Evolutionary conservation across 805 yeast species (phyloP).

Genomic region (Wickerhamomyces bisporus): DNA sequence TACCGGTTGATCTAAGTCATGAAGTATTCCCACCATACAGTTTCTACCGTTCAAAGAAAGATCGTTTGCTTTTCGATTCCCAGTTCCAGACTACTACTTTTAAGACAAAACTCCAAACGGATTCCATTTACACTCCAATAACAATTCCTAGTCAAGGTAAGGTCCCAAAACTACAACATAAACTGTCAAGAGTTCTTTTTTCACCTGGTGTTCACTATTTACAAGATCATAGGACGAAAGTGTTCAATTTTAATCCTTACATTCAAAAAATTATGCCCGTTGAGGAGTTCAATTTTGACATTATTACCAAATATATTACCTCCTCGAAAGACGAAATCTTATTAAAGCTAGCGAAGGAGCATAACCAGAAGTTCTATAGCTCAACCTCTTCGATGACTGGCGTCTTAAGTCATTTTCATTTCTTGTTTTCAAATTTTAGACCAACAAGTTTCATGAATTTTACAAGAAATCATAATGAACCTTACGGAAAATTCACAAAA

Average conservation of each 20-base stretch:
- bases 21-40: no score
- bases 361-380: conserved; percentile 45
- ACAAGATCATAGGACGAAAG: conserved; percentile 72
- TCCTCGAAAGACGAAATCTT: conserved; percentile 62
- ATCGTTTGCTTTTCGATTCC: no score
- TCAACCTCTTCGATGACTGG: conserved; percentile 90
- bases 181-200: conserved; percentile 65
- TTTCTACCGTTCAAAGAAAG: no score
- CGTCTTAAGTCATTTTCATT: conserved; percentile 68
- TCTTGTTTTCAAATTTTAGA: conserved; percentile 56
- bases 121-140: conserved; percentile 8
- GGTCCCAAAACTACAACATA: conserved; percentile 56
- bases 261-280: conserved; percentile 57
- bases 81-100: no score
- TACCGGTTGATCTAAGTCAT: no score
- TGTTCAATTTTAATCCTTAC: conserved; percentile 60
- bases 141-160: conserved; percentile 8
- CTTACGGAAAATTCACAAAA: conserved; percentile 31
- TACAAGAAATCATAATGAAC: conserved; percentile 39
- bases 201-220: conserved; percentile 77
- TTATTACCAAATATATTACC: conserved; percentile 52
- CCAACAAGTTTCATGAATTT: conserved; percentile 42
- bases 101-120: no score
- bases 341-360: conserved; percentile 37
- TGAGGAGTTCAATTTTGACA: conserved; percentile 59